Base-by-base conservation (phyloP, 306 rosid genomes). In the Prinsepia uniflora region DNA sequence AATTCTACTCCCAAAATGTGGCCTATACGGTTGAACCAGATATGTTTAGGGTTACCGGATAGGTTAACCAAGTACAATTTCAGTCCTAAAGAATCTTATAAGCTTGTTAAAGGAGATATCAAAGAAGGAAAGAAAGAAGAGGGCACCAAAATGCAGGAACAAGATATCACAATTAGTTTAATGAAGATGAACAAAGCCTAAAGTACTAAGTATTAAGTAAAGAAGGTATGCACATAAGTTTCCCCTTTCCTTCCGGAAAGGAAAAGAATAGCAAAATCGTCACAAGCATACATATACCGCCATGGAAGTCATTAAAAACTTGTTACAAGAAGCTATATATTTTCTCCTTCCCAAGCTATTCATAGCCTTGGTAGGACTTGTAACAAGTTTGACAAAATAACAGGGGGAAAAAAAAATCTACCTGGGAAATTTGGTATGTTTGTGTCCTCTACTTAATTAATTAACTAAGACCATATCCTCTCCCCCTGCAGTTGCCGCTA, bases 381-480 rank as follows among this genome's bases (percentile, higher is more conserved):
- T 6, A 71, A 57, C 66, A 57, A 30, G 46, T 44, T 71, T 42
- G 66, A 43, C 34, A 63, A 65, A 3, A 61, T n/a, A 68, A 68
- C 36, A n/a, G 4, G 46, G 68, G 65, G 0, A 52, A 41, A 73
- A 65, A 58, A 55, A 75, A 67, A 73, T 48, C 67, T 47, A 41
- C 18, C 54, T 64, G 79, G 48, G 71, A 75, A 75, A 30, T 19
- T 60, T 67, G 45, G 62, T 68, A 61, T 67, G 56, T 76, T 77
- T 70, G 52, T 55, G 71, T 17, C 64, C 79, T 63, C 70, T 71
- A 75, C 22, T 34, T 56, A 79, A 73, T 83, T 47, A 81, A 65
- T 63, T 86, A 75, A 84, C 88, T 80, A 84, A 73, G 67, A 86
- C 89, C 80, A 78, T 83, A 60, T 85, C 81, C 63, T 86, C 85